Conservation (phyloP, 768 basidiomycete species). For the Amanita subjunquillea region DNA sequence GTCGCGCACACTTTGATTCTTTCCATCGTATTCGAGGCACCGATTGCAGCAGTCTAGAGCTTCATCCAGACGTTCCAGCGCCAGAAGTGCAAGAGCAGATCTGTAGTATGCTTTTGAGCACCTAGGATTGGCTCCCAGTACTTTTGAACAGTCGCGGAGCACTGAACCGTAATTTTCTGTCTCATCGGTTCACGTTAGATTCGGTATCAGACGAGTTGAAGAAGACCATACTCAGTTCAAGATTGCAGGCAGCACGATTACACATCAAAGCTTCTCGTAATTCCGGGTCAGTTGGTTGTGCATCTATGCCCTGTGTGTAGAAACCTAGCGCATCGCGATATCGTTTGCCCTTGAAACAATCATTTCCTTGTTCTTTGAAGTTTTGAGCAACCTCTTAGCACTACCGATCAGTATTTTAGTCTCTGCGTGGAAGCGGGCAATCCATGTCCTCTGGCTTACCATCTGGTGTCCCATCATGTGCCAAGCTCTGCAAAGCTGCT, state of each 20-base stretch:
- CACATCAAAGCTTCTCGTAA: conserved; percentile 63
- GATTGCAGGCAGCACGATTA: conserved; percentile 91
- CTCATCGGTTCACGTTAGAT: neutral
- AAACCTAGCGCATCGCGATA: conserved; percentile 83
- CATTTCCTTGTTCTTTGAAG: conserved; percentile 95
- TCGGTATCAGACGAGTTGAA: neutral
- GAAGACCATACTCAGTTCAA: conserved; percentile 61
- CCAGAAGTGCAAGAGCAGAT: conserved; percentile 66
- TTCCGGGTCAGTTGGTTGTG: conserved; percentile 54
- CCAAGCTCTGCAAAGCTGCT: conserved; percentile 77
- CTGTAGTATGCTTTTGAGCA: conserved; percentile 85
- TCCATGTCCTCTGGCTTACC: conserved; percentile 48
- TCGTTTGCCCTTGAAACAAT: conserved; percentile 82
- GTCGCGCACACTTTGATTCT: conserved; percentile 41
- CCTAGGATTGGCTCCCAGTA: conserved; percentile 46
- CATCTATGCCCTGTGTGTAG: conserved; percentile 85
- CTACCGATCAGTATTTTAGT: neutral
- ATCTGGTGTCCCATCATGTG: conserved; percentile 86
- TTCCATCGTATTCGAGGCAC: conserved; percentile 49
- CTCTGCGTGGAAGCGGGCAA: neutral
- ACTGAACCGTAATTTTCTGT: conserved; percentile 69
- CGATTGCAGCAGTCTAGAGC: conserved; percentile 73
- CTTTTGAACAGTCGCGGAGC: conserved; percentile 75
- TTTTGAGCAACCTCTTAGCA: conserved; percentile 74
- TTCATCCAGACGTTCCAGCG: conserved; percentile 69